Evolutionary conservation across 2,329 filamentous ascomycete genomes (phyloP), one percentile per base, ranked within the genome.

Genomic region (Diaporthe longicolla): DNA sequence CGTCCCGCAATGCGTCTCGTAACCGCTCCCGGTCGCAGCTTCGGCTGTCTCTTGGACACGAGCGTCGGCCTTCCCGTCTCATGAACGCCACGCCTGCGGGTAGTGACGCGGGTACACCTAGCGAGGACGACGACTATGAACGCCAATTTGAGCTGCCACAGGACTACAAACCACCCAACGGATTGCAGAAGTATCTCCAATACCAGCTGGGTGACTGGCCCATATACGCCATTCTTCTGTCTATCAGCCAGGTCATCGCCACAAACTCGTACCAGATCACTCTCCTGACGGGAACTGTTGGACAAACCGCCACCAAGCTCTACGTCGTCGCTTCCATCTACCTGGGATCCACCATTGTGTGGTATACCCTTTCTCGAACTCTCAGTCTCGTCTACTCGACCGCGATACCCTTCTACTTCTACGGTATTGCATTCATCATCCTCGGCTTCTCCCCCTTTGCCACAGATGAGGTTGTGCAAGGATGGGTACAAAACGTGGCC

Each of bases 221-320:
- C 1, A 78, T 91, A 9, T 91, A 91, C 78, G 86, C 88, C 11
- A 84, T 91, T 71, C 84, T 91, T 63, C 85, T 91, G 37, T 89
- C 89, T 17, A 84, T 90, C 55, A 89, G 89, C 19, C 89, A 91
- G 78, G 90, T 91, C 71, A 88, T 91, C 68, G 89, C 89, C 9
- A 88, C 89, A 61, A 92, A 91, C 79, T 91, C 89, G 1, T 92
- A 91, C 80, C 91, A 92, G 79, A 89, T 92, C 78, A 91, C 90
- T 0, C 84, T 93, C 24, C 84, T 93, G 45, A 91, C 89, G 0
- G 91, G 91, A 24, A 87, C 89, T 76, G 83, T 90, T 37, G 90
- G 90, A 74, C 85, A 92, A 79, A 85, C 87, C 1, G 88, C 90
- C 11, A 81, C 82, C 10, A 89, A 90, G 77, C 83, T 92, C 0